phyloP scores from a whole-genome alignment of 306 rosid species.

The Coriaria nepalensis region DNA sequence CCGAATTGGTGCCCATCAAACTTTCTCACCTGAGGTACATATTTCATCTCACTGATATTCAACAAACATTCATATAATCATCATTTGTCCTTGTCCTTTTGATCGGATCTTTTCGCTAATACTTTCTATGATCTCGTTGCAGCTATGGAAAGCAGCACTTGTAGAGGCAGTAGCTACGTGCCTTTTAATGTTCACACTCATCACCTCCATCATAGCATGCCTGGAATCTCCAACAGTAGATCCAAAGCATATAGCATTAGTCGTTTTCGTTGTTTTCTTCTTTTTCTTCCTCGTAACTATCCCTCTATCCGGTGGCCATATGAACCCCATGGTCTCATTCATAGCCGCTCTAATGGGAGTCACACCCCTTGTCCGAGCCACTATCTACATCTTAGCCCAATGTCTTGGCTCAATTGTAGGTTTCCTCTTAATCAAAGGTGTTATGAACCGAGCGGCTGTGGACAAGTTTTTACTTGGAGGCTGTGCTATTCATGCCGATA shows the following conservation, averaged over 20 bases:
- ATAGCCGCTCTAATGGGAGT: constrained; percentile 35
- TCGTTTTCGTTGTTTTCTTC: constrained; percentile 45
- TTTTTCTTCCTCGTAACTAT: constrained; percentile 53
- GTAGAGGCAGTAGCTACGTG: constrained; percentile 56
- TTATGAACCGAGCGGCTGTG: constrained; percentile 24
- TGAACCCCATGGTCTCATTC: constrained; percentile 55
- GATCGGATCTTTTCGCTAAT: too few relatives aligned
- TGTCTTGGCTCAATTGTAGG: constrained; percentile 50
- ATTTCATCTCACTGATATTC: too few relatives aligned
- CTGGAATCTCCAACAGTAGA: constrained; percentile 34
- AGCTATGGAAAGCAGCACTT: constrained; percentile 64
- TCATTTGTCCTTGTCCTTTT: not conserved
- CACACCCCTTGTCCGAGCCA: constrained; percentile 23
- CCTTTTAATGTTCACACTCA: constrained; percentile 31
- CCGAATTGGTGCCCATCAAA: too few relatives aligned
- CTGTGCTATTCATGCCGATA: constrained; percentile 28
- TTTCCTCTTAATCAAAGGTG: constrained; percentile 32
- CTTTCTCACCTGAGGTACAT: too few relatives aligned
- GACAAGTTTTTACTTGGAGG: constrained; percentile 48
- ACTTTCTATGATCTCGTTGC: too few relatives aligned
- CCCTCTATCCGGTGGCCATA: constrained; percentile 64
- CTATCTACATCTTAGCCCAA: constrained; percentile 36
- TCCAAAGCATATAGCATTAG: constrained; percentile 53
- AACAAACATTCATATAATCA: not conserved
- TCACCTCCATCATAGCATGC: constrained; percentile 45